phyloP scores from a whole-genome alignment of 2,329 filamentous ascomycete species.

The Paecilomyces formosus region DNA sequence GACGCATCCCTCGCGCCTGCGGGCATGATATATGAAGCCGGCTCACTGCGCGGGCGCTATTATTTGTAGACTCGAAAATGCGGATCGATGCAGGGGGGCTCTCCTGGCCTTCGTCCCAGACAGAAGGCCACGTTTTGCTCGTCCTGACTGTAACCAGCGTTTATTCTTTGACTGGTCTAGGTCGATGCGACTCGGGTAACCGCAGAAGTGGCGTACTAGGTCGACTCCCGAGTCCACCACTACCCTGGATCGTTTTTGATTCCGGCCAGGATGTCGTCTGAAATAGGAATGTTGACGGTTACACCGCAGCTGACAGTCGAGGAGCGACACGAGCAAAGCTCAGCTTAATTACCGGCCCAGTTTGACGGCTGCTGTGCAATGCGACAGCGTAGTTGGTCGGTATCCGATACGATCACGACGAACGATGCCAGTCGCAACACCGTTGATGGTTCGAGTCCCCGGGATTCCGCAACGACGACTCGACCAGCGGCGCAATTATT shows the following conservation, averaged over 20 bases:
- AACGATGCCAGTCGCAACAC: background rate
- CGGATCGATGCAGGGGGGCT: background rate
- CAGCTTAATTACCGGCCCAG: background rate
- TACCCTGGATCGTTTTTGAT: background rate
- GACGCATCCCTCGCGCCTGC: slow-evolving; percentile 28
- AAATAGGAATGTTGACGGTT: background rate
- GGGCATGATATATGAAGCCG: slow-evolving; percentile 23
- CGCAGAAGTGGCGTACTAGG: background rate
- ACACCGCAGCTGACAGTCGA: background rate
- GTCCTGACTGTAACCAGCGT: background rate
- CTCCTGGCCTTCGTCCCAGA: background rate
- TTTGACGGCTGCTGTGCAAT: background rate
- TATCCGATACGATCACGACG: background rate
- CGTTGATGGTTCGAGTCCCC: background rate
- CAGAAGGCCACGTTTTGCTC: background rate
- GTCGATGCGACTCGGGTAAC: background rate
- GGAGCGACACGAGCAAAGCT: background rate
- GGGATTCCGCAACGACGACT: background rate
- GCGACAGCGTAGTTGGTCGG: background rate
- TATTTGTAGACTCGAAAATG: background rate
- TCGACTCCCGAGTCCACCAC: background rate
- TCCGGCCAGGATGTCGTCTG: background rate
- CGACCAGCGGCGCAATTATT: background rate
- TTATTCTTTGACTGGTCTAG: background rate
- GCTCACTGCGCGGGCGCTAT: background rate